phyloP scores from a whole-genome alignment of 1,284 basidiomycete species.

The Leccinum pachyderme region DNA sequence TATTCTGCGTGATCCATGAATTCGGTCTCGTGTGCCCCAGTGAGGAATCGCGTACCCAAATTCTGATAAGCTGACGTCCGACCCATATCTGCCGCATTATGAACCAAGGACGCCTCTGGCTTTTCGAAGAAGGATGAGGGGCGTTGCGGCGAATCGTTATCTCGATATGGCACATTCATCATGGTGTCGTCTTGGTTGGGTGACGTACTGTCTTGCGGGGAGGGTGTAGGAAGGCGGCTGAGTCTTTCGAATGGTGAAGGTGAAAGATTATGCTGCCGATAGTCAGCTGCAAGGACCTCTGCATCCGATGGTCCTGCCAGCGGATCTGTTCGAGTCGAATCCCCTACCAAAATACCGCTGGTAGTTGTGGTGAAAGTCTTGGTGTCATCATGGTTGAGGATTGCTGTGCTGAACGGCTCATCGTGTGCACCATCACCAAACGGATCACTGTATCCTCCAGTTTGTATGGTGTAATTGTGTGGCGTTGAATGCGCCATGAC shows the following conservation, averaged over 20 bases:
- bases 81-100: conserved; percentile 43
- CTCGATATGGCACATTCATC: conserved; percentile 23
- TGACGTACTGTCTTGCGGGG: conserved; percentile 6
- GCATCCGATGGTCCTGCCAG: conserved; percentile 21
- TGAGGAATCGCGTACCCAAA: conserved; percentile 44
- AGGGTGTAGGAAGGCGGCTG: conserved; percentile 16
- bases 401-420: conserved; percentile 20
- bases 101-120: conserved; percentile 42
- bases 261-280: conserved; percentile 20
- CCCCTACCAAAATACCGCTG: conserved; percentile 17
- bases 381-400: conserved; percentile 17
- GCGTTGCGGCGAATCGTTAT: conserved; percentile 24
- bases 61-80: conserved; percentile 46
- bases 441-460: conserved; percentile 21
- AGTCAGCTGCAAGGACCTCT: conserved; percentile 28
- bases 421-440: conserved; percentile 26
- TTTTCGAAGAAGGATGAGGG: conserved; percentile 33
- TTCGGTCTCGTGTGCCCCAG: background rate
- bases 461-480: conserved; percentile 9
- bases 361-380: conserved; percentile 22
- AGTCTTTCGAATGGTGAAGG: conserved; percentile 9
- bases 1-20: conserved; percentile 45
- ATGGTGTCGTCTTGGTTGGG: conserved; percentile 3
- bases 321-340: conserved; percentile 5
- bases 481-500: conserved; percentile 24